phyloP scores from a whole-genome alignment of 1,284 basidiomycete species.

The Hemileia vastatrix region DNA sequence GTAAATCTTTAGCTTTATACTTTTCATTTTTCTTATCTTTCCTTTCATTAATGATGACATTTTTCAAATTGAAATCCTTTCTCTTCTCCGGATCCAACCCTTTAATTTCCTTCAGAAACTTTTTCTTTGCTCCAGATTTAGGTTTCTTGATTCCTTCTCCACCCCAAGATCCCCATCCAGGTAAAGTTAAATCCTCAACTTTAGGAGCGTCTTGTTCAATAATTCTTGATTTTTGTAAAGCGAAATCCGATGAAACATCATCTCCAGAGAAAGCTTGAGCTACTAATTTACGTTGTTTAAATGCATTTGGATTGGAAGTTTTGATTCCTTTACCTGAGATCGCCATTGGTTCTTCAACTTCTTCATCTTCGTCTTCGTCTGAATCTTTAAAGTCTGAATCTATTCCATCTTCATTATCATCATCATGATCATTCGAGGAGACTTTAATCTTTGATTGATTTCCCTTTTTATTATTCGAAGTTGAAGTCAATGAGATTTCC shows the following conservation, averaged over 20 bases:
- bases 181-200: too few species aligned
- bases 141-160: too few species aligned
- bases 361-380: slow-evolving; percentile 26
- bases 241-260: slow-evolving; percentile 37
- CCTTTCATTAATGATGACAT: too few species aligned
- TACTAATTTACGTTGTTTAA: slow-evolving; percentile 34
- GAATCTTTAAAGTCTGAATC: neutral
- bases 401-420: slow-evolving; percentile 18
- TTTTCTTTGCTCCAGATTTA: too few species aligned
- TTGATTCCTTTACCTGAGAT: neutral
- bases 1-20: slow-evolving; percentile 32
- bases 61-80: too few species aligned
- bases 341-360: slow-evolving; percentile 23
- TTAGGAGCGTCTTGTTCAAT: too few species aligned
- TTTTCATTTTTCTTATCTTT: slow-evolving; percentile 40
- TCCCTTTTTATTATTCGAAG: neutral
- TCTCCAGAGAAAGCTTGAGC: slow-evolving; percentile 39
- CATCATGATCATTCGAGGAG: slow-evolving; percentile 1
- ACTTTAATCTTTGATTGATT: slow-evolving; percentile 9
- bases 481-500: slow-evolving; percentile 25
- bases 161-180: too few species aligned
- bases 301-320: neutral
- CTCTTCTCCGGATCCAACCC: too few species aligned
- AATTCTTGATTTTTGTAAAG: too few species aligned
- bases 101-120: too few species aligned